Evolutionary conservation across 225 moss, liverwort and hornwort species (phyloP), one percentile per base, ranked within the genome.

Genomic region (Pseudoscleropodium purum): DNA sequence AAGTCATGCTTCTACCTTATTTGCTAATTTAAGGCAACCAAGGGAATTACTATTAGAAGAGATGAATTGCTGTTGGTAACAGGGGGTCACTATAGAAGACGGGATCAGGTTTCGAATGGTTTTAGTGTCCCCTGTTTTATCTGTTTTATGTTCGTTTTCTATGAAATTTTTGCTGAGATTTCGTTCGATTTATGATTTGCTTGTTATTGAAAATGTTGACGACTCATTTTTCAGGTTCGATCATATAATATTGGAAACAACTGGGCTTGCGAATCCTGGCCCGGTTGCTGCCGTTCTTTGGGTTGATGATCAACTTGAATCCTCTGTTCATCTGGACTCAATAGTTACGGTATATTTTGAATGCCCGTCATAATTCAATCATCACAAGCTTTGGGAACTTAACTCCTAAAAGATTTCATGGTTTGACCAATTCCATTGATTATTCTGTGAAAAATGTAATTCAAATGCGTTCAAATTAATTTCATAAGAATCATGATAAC

Each of bases 281-380:
- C 96, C 96, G 18, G 97, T 97, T 65, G 97, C 96, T 88, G 94
- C 96, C 24, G 91, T 97, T 82, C 96, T 97, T 81, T 97, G 97
- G 97, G 90, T 97, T 25, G 97, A 97, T 90, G 97, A 97, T 85
- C 97, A 97, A 88, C 96, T 97, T 26, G 97, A 97, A 88, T 96
- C 96, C 33, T 87, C 96, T 82, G 87, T 97, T 89, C 95, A 93
- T 87, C 87, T 97, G 78, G 96, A 97, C 74, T 96, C 96, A 56
- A 96, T 97, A 69, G 93, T 97, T 62, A 97, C 97, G 88, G 97
- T 96, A 91, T 74, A 92, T 85, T 73, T 88, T 80, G 45, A 63
- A 76, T 63, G 65, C 73, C 26, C 13, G 18, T 78, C 33, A n/a
- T 64, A 67, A 90, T 77, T 72, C 17, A 27, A 59, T 57, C 13